Conservation (phyloP, 495 filamentous ascomycete species). For the Melanomma pulvis-pyrius region DNA sequence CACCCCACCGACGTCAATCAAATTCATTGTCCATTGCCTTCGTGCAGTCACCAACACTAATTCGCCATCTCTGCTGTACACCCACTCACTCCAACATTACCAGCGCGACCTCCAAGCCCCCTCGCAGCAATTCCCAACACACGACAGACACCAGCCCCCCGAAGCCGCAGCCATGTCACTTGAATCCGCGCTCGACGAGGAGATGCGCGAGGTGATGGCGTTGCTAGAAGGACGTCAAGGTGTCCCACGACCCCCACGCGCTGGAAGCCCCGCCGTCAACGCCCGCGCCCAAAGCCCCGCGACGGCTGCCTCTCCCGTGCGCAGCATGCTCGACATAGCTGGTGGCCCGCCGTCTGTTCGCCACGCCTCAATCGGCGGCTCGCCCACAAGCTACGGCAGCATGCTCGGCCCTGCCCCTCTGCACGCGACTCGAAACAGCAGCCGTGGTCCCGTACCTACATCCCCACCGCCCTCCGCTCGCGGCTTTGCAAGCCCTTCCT, state of each 20-base stretch:
- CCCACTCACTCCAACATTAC: neutral
- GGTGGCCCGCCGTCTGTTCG: slow-evolving; percentile 44
- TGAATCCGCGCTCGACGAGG: slow-evolving; percentile 72
- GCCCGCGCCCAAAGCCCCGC: slow-evolving; percentile 46
- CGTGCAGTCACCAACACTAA: neutral
- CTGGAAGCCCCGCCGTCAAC: slow-evolving; percentile 37
- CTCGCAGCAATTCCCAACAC: neutral
- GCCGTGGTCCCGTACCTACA: slow-evolving; percentile 16
- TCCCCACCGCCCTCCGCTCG: slow-evolving; percentile 30
- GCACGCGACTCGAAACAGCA: slow-evolving; percentile 3
- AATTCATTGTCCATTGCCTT: neutral
- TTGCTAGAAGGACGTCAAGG: slow-evolving; percentile 54
- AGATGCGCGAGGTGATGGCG: slow-evolving; percentile 69
- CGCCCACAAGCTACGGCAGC: slow-evolving; percentile 23
- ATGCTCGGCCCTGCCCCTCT: slow-evolving; percentile 35
- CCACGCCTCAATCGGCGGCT: slow-evolving; percentile 50
- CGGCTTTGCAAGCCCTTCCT: slow-evolving; percentile 22
- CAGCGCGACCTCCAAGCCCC: neutral
- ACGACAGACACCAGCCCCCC: neutral
- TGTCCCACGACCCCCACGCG: slow-evolving; percentile 19
- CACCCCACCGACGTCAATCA: slow-evolving; percentile 10
- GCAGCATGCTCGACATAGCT: slow-evolving; percentile 63
- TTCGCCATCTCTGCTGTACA: neutral
- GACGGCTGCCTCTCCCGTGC: slow-evolving; percentile 57
- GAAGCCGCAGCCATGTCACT: slow-evolving; percentile 56